Percentiles rank a stretch among this genome's conserved stretches.
phyloP scores from a whole-genome alignment of 352 stramenopile species.

The Pythium dissotocum region DNA sequence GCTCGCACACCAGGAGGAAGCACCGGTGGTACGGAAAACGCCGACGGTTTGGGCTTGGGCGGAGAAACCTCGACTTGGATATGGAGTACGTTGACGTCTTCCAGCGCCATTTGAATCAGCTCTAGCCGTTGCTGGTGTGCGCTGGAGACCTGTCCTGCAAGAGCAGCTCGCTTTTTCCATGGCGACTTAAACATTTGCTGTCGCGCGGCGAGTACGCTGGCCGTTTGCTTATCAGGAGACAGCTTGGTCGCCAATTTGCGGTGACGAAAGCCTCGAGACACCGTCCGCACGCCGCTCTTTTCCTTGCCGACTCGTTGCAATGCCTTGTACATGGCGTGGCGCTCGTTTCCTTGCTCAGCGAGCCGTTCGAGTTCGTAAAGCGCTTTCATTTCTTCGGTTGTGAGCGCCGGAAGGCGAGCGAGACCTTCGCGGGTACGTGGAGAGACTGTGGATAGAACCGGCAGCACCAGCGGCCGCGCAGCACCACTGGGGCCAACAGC shows the following conservation, averaged over 20 bases:
- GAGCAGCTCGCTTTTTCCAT: constrained; percentile 21
- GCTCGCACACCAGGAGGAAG: constrained; percentile 8
- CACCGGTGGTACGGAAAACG: background rate
- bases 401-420: constrained; percentile 40
- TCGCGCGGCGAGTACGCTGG: background rate
- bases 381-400: constrained; percentile 33
- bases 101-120: constrained; percentile 38
- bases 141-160: background rate
- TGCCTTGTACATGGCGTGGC: constrained; percentile 18
- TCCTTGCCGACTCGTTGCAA: constrained; percentile 19
- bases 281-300: background rate
- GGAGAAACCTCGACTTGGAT: constrained; percentile 10
- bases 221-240: constrained; percentile 3
- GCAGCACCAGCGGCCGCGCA: constrained; percentile 24
- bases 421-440: constrained; percentile 47
- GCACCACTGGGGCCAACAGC: background rate
- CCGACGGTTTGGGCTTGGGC: background rate
- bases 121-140: constrained; percentile 25
- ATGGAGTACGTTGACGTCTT: constrained; percentile 26
- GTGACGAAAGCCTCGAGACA: constrained; percentile 15
- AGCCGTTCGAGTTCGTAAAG: constrained; percentile 48
- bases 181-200: constrained; percentile 15
- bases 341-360: constrained; percentile 26
- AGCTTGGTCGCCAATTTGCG: constrained; percentile 20
- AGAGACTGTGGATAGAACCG: constrained; percentile 50